Evolutionary conservation across 2,329 filamentous ascomycete species (phyloP), one percentile per base, ranked within the genome.

Genomic region (Fusarium drepaniforme): DNA sequence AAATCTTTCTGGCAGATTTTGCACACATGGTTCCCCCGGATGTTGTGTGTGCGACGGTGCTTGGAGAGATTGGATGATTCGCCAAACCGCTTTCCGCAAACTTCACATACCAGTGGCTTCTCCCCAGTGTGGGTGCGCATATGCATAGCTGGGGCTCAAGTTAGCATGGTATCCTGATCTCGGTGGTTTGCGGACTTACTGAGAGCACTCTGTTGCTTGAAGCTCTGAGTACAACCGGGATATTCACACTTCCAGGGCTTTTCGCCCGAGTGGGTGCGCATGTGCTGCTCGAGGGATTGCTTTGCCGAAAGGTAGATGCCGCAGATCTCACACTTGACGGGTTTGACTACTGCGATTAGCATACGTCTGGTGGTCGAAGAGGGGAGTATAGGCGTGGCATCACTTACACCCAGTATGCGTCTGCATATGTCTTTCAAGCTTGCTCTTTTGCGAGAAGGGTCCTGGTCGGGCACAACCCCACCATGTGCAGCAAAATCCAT

Each of bases 1-100:
- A 93, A 93, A 65, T 88, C 85, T 73, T 88, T 90, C 16, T 84
- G 83, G 70, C 91, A 93, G 46, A 86, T 83, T 4, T 84, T 80
- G 53, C 90, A 92, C 28, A 83, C 82, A 76, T 88, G 87, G 40
- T 85, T 84, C 8, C 88, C 88, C 66, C 86, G 86, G 38, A 86
- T 83, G 16, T 88, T 87, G 75, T 93, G 91, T 9, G 87, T 93
- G 72, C 90, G 89, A 60, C 88, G 87, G 78, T 93, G 91, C 75
- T 93, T 93, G 61, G 90, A 90, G 21, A 93, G 82, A 75, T 93
- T 93, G 5, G 90, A 92, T 0, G 90, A 92, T 79, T 93, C 90
- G 70, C 89, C 87, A 78, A 93, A 93, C 12, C 82, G 82, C 77
- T 90, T 91, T 56, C 85, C 86, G 74, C 91, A 93, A 33, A 88